phyloP scores from a whole-genome alignment of 2,329 filamentous ascomycete species.

The Cercospora sp. region DNA sequence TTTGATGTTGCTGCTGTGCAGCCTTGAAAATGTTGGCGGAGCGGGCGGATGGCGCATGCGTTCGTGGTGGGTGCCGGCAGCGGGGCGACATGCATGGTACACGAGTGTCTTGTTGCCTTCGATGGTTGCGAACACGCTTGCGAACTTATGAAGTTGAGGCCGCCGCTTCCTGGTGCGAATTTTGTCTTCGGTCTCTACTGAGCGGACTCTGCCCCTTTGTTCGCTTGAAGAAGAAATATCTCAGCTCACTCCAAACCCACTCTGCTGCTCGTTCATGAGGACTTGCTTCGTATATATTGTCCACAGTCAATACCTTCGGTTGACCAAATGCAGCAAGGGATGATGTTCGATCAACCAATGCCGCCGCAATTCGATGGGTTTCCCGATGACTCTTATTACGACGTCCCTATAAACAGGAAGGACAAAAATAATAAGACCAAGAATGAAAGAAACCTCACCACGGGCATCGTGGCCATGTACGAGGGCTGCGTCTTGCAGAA shows the following conservation, averaged over 20 bases:
- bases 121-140: background rate
- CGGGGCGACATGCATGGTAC: background rate
- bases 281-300: background rate
- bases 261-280: background rate
- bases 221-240: background rate
- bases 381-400: background rate
- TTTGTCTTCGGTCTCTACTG: background rate
- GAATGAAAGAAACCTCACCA: background rate
- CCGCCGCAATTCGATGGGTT: background rate
- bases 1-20: conserved; percentile 1
- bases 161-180: background rate
- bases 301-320: background rate
- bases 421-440: conserved; percentile 8
- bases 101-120: background rate
- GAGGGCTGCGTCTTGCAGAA: conserved; percentile 8
- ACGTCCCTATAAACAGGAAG: background rate
- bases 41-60: background rate
- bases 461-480: background rate
- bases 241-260: background rate
- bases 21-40: background rate
- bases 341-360: background rate
- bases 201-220: background rate
- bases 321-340: background rate
- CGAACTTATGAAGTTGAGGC: background rate
- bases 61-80: background rate